Evolutionary conservation across 148 eudicot genomes (phyloP), one percentile per base, ranked within the genome.

Genomic region (Vaccinium darrowii): DNA sequence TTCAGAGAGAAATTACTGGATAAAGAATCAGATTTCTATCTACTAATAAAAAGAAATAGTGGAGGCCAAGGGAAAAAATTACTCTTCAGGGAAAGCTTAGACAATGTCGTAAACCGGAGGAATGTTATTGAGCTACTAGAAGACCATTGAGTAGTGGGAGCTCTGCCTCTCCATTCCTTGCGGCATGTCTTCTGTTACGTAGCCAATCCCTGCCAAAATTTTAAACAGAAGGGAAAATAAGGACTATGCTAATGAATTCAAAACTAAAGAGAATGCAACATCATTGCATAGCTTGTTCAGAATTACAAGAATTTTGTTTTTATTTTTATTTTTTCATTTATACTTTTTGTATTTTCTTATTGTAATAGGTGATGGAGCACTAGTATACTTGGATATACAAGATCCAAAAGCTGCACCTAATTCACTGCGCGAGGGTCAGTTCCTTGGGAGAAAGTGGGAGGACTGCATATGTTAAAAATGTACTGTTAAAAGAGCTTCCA

Each of bases 111-210:
- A 69, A 33, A 77, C 80, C 27, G 74, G 54, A 54, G 76, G 79
- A 81, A 14, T 54, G 52, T 82, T 85, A 87, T 84, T 87, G 94
- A 82, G 67, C 84, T 82, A 94, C 84, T 82, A 94, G 86, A 87
- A 96, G 93, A 77, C 93, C 95, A 81, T 93, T 90, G n/a, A 97
- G 91, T 73, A 97, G 95, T 7, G 98, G 96, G 63, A 86, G 89
- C 88, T 89, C 93, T 75, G 87, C 86, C 75, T 91, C 94, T 76
- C 87, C 88, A 86, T 86, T 91, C 90, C 93, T 91, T 47, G 72
- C 63, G 4, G 74, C 53, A 52, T 79, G 51, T 85, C 92, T 81
- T 67, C 88, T 89, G 84, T 87, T 85, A 91, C 51, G 88, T 30
- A 52, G 88, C 62, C 78, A 90, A 76, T 86, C 84, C 86, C 97